Conservation (phyloP, 2,329 filamentous ascomycete species). For the Aureobasidium sp. region DNA sequence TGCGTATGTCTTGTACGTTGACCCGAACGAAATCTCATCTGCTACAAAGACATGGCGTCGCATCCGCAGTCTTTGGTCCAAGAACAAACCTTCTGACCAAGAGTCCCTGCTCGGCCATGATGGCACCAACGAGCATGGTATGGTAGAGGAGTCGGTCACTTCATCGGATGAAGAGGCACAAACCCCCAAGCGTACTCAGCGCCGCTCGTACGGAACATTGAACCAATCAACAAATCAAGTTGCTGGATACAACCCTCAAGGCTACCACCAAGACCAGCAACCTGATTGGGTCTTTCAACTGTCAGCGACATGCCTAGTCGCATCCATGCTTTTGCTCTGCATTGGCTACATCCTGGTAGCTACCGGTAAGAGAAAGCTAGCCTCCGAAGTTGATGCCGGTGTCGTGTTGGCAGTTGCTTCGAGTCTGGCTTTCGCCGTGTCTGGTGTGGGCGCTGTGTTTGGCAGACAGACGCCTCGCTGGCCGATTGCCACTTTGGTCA, state of each 20-base stretch:
- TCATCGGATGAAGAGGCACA: constrained; percentile 24
- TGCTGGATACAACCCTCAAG: constrained; percentile 4
- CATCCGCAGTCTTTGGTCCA: constrained; percentile 12
- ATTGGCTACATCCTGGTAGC: constrained; percentile 57
- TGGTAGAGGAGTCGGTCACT: constrained; percentile 19
- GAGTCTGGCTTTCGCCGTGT: constrained; percentile 55
- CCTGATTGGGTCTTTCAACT: constrained; percentile 19
- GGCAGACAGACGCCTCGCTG: constrained; percentile 41
- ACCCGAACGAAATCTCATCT: constrained; percentile 59
- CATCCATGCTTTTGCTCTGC: constrained; percentile 54
- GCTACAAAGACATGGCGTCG: constrained; percentile 31
- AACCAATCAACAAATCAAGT: background rate
- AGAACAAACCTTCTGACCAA: constrained; percentile 20
- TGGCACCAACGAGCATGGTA: constrained; percentile 5
- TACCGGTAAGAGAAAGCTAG: constrained; percentile 59
- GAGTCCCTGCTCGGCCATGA: constrained; percentile 18
- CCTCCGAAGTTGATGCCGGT: constrained; percentile 64
- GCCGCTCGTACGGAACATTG: constrained; percentile 11
- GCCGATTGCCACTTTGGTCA: constrained; percentile 37
- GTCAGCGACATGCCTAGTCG: constrained; percentile 46
- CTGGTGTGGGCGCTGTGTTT: constrained; percentile 51
- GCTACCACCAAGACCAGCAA: background rate
- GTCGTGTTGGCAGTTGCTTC: constrained; percentile 60
- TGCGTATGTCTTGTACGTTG: constrained; percentile 64
- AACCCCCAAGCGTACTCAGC: constrained; percentile 29